Evolutionary conservation across 73 alveolate genomes (phyloP).

Genomic region (Paramecium primaurelia): DNA sequence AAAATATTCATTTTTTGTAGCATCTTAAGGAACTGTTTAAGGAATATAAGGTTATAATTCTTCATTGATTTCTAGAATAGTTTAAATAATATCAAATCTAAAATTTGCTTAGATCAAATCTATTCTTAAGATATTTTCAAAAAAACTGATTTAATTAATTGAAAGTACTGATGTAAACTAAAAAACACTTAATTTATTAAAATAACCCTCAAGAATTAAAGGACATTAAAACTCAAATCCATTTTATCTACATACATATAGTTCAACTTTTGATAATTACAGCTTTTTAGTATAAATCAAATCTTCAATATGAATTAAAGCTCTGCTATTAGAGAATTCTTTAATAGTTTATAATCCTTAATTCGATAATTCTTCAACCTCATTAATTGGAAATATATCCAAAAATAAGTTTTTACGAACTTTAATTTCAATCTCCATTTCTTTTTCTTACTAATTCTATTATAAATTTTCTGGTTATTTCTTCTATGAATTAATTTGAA

Average conservation of each 20-base stretch:
- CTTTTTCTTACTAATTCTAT: neutral
- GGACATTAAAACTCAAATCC: slow-evolving; percentile 29
- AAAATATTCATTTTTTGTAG: neutral
- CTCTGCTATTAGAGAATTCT: neutral
- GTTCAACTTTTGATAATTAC: neutral
- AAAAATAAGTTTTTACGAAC: neutral
- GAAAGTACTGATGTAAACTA: neutral
- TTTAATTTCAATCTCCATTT: neutral
- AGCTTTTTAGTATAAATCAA: neutral
- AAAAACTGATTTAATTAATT: neutral
- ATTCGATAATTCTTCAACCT: neutral
- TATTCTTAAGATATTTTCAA: neutral
- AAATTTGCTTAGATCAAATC: neutral
- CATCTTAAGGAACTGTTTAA: neutral
- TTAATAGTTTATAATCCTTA: neutral
- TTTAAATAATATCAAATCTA: neutral
- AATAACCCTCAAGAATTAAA: neutral
- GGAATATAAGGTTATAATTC: neutral
- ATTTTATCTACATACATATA: neutral
- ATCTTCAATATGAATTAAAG: neutral
- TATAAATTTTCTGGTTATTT: neutral
- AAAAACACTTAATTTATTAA: neutral
- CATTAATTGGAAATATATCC: neutral
- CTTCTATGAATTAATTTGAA: neutral
- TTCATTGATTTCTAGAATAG: neutral